Conservation (phyloP, 2,329 filamentous ascomycete species). For the Colletotrichum musae region DNA sequence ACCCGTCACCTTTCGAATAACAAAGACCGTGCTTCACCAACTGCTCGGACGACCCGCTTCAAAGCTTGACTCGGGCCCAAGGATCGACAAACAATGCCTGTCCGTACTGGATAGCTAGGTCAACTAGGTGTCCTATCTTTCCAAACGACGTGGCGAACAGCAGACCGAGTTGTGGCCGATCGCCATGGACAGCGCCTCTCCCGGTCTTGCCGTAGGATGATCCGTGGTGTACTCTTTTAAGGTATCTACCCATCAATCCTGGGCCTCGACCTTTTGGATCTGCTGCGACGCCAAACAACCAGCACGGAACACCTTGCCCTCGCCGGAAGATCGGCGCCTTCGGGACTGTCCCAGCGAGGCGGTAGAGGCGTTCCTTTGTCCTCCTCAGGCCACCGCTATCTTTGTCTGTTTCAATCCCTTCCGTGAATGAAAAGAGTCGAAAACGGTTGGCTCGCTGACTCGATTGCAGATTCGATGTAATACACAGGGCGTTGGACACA, state of each 20-base stretch:
- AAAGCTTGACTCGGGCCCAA: slow-evolving; percentile 12
- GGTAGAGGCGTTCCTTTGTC: slow-evolving; percentile 29
- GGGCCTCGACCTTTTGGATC: slow-evolving; percentile 1
- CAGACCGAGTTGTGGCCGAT: slow-evolving; percentile 14
- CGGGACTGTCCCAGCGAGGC: slow-evolving; percentile 14
- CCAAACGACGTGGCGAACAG: slow-evolving; percentile 28
- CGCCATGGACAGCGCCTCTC: slow-evolving; percentile 5
- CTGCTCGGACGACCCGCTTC: slow-evolving; percentile 21
- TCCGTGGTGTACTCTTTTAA: background rate
- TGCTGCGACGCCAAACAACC: slow-evolving; percentile 14
- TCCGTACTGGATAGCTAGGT: background rate
- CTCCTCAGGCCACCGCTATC: background rate
- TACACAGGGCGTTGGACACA: background rate
- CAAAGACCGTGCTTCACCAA: slow-evolving; percentile 3
- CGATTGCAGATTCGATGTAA: background rate
- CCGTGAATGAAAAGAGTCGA: background rate
- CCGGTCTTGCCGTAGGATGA: slow-evolving; percentile 16
- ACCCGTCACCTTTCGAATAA: background rate
- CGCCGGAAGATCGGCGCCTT: slow-evolving; percentile 15
- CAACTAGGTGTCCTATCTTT: background rate
- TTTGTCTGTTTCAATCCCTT: slow-evolving; percentile 23
- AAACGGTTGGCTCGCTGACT: background rate
- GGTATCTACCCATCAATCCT: background rate
- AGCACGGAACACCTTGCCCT: slow-evolving; percentile 1
- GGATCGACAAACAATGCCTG: slow-evolving; percentile 23